These are phyloP conservation scores for Caloboletus inedulis DNA, from an alignment of 1,284 basidiomycete species.

Conservation along the genomic window DNA sequence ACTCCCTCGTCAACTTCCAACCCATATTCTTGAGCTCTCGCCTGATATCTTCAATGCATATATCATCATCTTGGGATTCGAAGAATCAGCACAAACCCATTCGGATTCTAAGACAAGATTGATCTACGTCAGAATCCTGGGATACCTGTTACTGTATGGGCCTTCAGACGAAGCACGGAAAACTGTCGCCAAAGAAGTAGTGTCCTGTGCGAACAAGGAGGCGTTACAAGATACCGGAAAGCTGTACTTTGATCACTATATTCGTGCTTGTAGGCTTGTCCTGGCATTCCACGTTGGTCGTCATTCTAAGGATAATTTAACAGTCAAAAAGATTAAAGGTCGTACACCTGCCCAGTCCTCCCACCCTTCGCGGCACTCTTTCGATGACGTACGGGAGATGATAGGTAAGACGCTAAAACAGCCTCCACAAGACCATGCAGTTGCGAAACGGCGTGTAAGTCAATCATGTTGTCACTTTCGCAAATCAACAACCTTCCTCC, in stretches of 20 bases:
- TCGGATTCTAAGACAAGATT: background rate
- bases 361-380: background rate
- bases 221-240: background rate
- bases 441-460: background rate
- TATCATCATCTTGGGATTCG: background rate
- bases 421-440: background rate
- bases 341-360: background rate
- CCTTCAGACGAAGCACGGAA: background rate
- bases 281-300: background rate
- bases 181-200: background rate
- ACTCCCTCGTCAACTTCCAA: background rate
- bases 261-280: background rate
- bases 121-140: background rate
- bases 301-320: background rate
- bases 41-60: background rate
- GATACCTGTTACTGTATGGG: background rate
- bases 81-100: background rate
- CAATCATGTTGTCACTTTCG: background rate
- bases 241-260: background rate
- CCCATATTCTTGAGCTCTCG: background rate
- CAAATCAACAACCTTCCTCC: background rate
- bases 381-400: background rate
- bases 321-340: background rate
- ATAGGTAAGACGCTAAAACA: background rate
- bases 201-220: background rate